These are phyloP conservation scores for Citrus inodora DNA, from an alignment of 345 rosid species.

Conservation along the genomic window DNA sequence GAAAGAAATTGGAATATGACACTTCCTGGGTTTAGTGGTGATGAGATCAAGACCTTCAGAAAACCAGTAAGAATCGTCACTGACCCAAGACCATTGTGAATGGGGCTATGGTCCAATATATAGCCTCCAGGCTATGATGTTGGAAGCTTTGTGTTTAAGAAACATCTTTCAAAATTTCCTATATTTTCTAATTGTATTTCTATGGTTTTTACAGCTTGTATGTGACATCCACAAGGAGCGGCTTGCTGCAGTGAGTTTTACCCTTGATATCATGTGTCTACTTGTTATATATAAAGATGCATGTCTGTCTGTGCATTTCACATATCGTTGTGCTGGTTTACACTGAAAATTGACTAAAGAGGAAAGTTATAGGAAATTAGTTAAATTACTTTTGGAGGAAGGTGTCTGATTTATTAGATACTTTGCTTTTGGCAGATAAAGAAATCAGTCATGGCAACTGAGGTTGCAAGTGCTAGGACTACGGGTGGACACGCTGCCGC, in stretches of 20 bases:
- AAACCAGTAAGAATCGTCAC: constrained; percentile 56
- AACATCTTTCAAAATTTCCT: neutral
- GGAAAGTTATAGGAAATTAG: neutral
- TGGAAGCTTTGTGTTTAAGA: neutral
- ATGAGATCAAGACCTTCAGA: constrained; percentile 82
- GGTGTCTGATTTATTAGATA: neutral
- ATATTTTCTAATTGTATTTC: neutral
- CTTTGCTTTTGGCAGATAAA: constrained; percentile 52
- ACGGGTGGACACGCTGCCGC: constrained; percentile 48
- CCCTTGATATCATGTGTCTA: constrained; percentile 1
- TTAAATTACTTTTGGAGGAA: neutral
- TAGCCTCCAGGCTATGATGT: neutral
- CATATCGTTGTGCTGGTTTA: constrained; percentile 7
- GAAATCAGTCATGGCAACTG: constrained; percentile 54
- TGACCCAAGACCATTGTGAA: constrained; percentile 5
- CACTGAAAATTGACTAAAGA: neutral
- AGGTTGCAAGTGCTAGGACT: constrained; percentile 49
- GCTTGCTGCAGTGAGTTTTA: constrained; percentile 65
- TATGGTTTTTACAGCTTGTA: constrained; percentile 47
- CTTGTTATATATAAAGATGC: neutral
- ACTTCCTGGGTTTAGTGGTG: constrained; percentile 86
- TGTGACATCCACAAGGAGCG: constrained; percentile 90
- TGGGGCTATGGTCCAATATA: neutral
- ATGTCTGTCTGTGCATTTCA: neutral
- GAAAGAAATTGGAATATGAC: constrained; percentile 91